Evolutionary conservation across 2,329 filamentous ascomycete genomes (phyloP), one percentile per base, ranked within the genome.

Genomic region (Fusarium sp.): DNA sequence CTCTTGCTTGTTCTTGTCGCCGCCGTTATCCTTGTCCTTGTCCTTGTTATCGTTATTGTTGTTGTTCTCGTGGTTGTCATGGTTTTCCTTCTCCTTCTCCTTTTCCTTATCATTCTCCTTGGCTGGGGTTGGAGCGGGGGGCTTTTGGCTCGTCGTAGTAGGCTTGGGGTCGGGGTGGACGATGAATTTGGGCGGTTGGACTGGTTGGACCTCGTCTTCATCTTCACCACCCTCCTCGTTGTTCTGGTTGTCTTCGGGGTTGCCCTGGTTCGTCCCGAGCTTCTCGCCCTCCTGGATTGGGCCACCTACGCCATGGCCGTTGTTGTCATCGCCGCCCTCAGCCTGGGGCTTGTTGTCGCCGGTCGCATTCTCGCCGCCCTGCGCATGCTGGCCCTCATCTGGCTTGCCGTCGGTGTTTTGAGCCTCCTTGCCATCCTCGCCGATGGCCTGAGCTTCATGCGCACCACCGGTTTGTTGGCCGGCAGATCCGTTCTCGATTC

Each of bases 401-500:
- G 53, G 53, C 16, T 49, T 62, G 27, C 67, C 40, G 11, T 66
- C 61, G 6, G 11, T 49, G 29, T 42, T 31, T 10, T 69, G 27
- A 7, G 64, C 27, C 53, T 53, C 61, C 6, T 65, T 64, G 5
- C 44, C 72, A n/a, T 74, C 56, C 9, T 72, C 51, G 29, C 70
- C 66, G 16, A 53, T 70, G 38, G 62, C 60, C 59, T 70, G 66
- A 14, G 59, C 60, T 17, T 68, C 57, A 36, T 67, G 66, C 20
- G 59, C 44, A 36, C 62, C 40, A 33, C 64, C 71, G n/a, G 57
- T 20, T 33, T 62, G 65, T 66, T 59, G 53, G 42, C 64, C 60
- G 53, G n/a, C n/a, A 44, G 61, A 36, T 29, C 63, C 61, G 27
- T 70, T 58, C 20, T 74, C 72, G 46, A 31, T 17, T 53, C 46